Conservation (phyloP, 768 basidiomycete species). For the Rhizopogon rudus region DNA sequence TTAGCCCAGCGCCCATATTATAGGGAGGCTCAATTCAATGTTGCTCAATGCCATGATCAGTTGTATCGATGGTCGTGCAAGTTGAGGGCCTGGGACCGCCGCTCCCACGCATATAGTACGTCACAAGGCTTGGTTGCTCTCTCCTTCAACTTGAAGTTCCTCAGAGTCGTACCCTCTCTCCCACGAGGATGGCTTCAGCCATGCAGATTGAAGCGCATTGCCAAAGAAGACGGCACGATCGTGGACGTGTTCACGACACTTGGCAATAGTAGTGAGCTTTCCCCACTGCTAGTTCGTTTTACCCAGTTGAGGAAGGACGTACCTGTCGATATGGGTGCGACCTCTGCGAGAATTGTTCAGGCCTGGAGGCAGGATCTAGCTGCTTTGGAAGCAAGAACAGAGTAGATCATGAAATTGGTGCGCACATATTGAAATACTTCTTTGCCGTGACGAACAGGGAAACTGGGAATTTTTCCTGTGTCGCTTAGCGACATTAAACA, state of each 20-base stretch:
- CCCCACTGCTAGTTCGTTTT: conserved; percentile 52
- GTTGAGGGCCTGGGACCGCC: too few relatives aligned
- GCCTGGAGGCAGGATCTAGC: conserved; percentile 53
- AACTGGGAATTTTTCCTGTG: conserved; percentile 49
- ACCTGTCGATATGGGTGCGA: conserved; percentile 31
- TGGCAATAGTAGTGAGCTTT: conserved; percentile 29
- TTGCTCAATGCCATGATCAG: too few relatives aligned
- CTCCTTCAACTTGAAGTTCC: neutral
- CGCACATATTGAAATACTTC: neutral
- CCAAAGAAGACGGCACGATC: conserved; percentile 34
- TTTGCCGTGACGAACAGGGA: neutral
- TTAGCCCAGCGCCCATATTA: too few relatives aligned
- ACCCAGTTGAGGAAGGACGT: conserved; percentile 53
- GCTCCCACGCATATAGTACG: too few relatives aligned
- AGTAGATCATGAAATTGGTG: conserved; percentile 41
- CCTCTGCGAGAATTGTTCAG: conserved; percentile 27
- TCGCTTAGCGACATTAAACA: conserved; percentile 36
- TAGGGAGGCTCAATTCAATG: too few relatives aligned
- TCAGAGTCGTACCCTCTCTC: neutral
- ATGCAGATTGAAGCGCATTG: neutral
- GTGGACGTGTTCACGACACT: conserved; percentile 44
- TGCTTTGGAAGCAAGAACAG: conserved; percentile 41
- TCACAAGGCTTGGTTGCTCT: too few relatives aligned
- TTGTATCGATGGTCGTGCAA: too few relatives aligned
- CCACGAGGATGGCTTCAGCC: neutral